A percentile compares a stretch with the other conserved stretches of the same genome.
Conservation (phyloP, 345 rosid species). For the Murraya paniculata region DNA sequence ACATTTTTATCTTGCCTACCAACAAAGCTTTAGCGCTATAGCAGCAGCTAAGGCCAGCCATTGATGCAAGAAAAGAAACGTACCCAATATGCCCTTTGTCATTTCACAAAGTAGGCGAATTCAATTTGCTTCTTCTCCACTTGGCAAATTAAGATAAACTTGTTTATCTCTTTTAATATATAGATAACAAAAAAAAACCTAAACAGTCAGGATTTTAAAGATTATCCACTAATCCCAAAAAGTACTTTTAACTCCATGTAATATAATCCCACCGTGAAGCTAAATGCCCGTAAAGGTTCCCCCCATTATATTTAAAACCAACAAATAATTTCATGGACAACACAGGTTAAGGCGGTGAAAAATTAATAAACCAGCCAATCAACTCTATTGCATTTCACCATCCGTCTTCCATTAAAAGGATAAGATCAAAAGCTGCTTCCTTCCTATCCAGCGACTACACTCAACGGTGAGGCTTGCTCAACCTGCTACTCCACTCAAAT, state of each 20-base stretch:
- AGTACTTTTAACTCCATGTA: background rate
- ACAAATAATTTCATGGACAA: constrained; percentile 23
- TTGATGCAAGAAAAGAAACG: background rate
- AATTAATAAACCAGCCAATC: constrained; percentile 19
- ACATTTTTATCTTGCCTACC: constrained; percentile 14
- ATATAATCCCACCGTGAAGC: constrained; percentile 19
- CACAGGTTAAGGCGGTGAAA: constrained; percentile 23
- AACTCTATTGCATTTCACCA: constrained; percentile 2
- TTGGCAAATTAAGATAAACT: constrained; percentile 28
- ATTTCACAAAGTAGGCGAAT: constrained; percentile 18
- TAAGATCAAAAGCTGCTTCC: constrained; percentile 9
- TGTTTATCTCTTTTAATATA: constrained; percentile 16
- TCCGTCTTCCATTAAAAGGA: background rate
- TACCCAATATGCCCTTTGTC: constrained; percentile 23
- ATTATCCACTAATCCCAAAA: constrained; percentile 19
- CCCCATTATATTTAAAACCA: constrained; percentile 18
- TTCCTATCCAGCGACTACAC: background rate
- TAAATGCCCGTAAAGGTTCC: constrained; percentile 14
- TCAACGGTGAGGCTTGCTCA: background rate
- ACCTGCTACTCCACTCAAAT: background rate
- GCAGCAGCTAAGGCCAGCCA: background rate
- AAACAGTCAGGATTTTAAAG: constrained; percentile 12
- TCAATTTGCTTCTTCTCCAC: constrained; percentile 20
- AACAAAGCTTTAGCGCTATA: background rate
- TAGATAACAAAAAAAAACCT: background rate